Conservation (phyloP, 2,329 filamentous ascomycete species). For the Neofusicoccum sp. region DNA sequence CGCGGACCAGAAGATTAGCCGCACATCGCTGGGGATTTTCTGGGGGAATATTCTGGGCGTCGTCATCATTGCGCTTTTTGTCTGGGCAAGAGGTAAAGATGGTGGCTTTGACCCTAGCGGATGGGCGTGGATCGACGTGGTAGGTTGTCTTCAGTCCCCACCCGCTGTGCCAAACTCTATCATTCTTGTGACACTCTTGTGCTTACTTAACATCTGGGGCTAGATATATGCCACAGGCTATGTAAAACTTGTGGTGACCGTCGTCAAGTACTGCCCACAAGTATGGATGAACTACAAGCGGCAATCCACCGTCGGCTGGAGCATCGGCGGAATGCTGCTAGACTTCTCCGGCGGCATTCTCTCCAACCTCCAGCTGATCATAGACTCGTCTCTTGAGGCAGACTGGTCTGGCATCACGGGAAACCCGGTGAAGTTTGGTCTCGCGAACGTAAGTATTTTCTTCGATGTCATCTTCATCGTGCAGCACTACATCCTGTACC, state of each 20-base stretch:
- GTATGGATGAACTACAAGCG: conserved; percentile 75
- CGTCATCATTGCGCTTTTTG: conserved; percentile 47
- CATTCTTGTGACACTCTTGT: background rate
- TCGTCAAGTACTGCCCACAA: conserved; percentile 85
- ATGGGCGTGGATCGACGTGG: conserved; percentile 66
- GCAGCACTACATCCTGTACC: conserved; percentile 86
- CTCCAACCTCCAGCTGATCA: conserved; percentile 74
- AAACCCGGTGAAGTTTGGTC: conserved; percentile 84
- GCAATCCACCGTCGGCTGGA: conserved; percentile 83
- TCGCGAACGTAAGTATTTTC: conserved; percentile 80
- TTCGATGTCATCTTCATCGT: conserved; percentile 84
- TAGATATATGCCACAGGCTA: conserved; percentile 70
- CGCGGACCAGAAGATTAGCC: conserved; percentile 52
- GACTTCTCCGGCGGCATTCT: conserved; percentile 80
- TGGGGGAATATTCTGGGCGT: conserved; percentile 64
- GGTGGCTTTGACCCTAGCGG: conserved; percentile 46
- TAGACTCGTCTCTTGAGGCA: conserved; percentile 79
- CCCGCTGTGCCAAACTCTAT: no score
- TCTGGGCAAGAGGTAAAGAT: conserved; percentile 42
- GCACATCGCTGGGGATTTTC: conserved; percentile 67
- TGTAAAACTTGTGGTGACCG: conserved; percentile 82
- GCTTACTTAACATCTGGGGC: background rate
- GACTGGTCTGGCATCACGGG: conserved; percentile 91
- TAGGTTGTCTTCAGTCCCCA: conserved; percentile 32
- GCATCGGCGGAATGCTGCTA: conserved; percentile 77